Base-by-base conservation (phyloP, 2,329 filamentous ascomycete species). In the Escovopsis sp. region DNA sequence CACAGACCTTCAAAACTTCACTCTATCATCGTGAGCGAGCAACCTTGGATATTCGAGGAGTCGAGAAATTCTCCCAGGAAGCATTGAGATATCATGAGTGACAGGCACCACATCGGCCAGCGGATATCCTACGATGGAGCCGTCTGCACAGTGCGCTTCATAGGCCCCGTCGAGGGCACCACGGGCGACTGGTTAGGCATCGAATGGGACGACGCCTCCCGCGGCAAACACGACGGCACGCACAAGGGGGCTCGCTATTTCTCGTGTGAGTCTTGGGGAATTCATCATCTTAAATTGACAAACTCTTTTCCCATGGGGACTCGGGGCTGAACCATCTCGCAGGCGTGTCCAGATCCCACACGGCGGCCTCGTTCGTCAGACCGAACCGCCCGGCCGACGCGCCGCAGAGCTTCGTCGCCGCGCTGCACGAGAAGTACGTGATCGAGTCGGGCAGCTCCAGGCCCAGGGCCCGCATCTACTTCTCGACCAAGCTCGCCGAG, bases 191-290 rank as follows among this genome's bases (percentile, higher is more conserved):
- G 89, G 88, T 72, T 96, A 30, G 91, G 91, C 37, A 85, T 96
- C 38, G 91, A 98, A 71, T 98, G 91, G 91, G 89, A 96, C 62
- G 84, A 95, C 58, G 67, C 79, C 43, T 71, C 69, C 32, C 74
- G 88, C 53, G 91, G 91, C 46, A 96, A 95, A 66, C 88, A 98
- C 62, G 76, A 89, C 54, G 91, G 91, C 45, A 78, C 81, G 46
- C 79, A 93, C 61, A 78, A 82, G 48, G 85, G 82, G 45, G 68
- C 73, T 47, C 77, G 74, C 47, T 94, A 95, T 57, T 96, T 96
- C 54, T 66, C 71, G 51, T 94, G 89, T 89, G 2, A 6, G 13
- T n/a, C n/a, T n/a, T n/a, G n/a, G n/a, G n/a, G n/a, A n/a, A n/a
- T n/a, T n/a, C n/a, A n/a, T n/a, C n/a, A n/a, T n/a, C n/a, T n/a